Conservation (phyloP, 108 stramenopile genomes). For the Asterionellopsis glacialis region DNA sequence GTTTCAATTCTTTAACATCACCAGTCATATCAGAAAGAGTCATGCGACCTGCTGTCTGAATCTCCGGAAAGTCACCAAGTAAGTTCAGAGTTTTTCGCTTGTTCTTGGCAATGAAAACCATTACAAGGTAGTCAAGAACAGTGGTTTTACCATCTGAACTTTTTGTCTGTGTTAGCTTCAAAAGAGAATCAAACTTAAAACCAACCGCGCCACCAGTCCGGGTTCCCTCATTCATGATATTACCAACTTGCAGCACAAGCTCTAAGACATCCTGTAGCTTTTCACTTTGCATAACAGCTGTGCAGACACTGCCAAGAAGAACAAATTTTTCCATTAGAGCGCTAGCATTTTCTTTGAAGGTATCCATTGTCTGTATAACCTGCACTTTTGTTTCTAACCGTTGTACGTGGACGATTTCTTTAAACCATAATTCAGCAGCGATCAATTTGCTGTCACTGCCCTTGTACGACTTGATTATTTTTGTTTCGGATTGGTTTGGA, state of each 20-base stretch:
- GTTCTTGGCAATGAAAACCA: conserved; percentile 63
- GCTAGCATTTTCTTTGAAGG: conserved; percentile 54
- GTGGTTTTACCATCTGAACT: conserved; percentile 90
- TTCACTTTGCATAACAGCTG: conserved; percentile 71
- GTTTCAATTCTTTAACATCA: conserved; percentile 47
- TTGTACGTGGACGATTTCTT: conserved; percentile 56
- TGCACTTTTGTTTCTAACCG: conserved; percentile 74
- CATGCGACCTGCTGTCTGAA: conserved; percentile 65
- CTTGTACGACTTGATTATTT: conserved; percentile 56
- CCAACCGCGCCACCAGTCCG: conserved; percentile 77
- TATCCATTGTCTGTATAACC: conserved; percentile 70
- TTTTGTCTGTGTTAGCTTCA: conserved; percentile 89
- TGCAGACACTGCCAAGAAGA: conserved; percentile 62
- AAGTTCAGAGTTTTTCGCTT: conserved; percentile 56
- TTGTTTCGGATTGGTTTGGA: conserved; percentile 63
- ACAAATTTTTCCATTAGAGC: conserved; percentile 49
- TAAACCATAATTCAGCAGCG: conserved; percentile 79
- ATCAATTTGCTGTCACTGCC: conserved; percentile 58
- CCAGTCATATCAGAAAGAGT: conserved; percentile 56
- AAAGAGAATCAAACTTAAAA: conserved; percentile 91
- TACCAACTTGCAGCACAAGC: conserved; percentile 87
- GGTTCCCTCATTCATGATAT: conserved; percentile 90
- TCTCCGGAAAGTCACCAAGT: conserved; percentile 56
- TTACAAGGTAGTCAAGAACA: conserved; percentile 90
- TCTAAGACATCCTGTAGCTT: conserved; percentile 77